A percentile compares a stretch with the other conserved stretches of the same genome.
These are phyloP conservation scores for Mortierella polycephala DNA, from an alignment of 371 early-diverging fungal species.

Conservation along the genomic window DNA sequence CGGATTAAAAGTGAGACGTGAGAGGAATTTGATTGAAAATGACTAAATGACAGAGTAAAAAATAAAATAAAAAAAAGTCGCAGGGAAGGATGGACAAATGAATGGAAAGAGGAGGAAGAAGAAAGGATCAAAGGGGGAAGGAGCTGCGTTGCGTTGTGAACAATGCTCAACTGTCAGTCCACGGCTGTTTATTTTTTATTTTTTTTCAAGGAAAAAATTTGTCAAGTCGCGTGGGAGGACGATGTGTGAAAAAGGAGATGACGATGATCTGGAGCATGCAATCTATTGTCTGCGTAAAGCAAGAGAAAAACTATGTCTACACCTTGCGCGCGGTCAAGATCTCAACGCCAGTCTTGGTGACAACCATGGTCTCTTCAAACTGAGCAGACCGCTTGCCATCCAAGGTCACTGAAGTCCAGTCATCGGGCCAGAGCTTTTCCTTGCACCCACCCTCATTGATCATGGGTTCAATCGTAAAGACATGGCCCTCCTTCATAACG, in stretches of 20 bases:
- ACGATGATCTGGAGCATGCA: too few species aligned
- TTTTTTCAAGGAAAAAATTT: too few species aligned
- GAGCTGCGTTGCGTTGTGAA: background rate
- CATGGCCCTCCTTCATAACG: constrained; percentile 91
- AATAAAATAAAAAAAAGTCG: background rate
- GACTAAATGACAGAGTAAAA: background rate
- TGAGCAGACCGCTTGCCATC: constrained; percentile 98
- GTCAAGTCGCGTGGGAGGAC: too few species aligned
- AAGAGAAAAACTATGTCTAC: background rate
- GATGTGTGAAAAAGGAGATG: too few species aligned
- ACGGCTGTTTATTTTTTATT: too few species aligned
- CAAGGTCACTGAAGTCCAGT: constrained; percentile 90
- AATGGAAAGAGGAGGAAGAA: background rate
- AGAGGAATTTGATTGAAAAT: background rate
- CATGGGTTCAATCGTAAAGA: constrained; percentile 98
- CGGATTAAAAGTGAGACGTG: background rate
- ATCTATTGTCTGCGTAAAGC: too few species aligned
- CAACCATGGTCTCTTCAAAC: constrained; percentile 97
- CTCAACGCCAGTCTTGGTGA: constrained; percentile 94
- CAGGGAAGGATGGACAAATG: background rate
- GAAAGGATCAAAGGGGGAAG: background rate
- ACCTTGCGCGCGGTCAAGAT: constrained; percentile 73
- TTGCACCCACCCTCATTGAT: constrained; percentile 86
- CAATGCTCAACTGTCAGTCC: too few species aligned
- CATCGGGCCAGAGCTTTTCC: constrained; percentile 89